Evolutionary conservation across 805 yeast genomes (phyloP), one percentile per base, ranked within the genome.

Genomic region (Ascoidea tarda): DNA sequence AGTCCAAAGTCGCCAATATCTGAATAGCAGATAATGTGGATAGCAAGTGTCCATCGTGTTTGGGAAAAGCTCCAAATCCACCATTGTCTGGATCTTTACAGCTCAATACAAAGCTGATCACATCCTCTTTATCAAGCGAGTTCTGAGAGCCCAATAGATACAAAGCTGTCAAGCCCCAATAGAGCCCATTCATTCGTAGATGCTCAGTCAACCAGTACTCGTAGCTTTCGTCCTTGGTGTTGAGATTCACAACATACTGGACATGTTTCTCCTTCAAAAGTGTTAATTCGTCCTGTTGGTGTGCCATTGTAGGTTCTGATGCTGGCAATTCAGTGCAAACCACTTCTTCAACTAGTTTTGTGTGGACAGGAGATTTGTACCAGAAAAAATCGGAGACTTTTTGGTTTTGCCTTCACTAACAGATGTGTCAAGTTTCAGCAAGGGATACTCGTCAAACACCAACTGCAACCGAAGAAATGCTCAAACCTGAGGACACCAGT

Each of bases 171-270:
- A 87, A 70, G 0, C 97, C 98, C 99, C 99, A 93, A 64, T 93
- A 93, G 0, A 93, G 74, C 1, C 98, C 99, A 60, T 87, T 88
- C 73, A 93, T 67, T 38, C 97, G 74, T 50, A 93, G 71, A 64
- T 93, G 98, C 61, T 93, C 98, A 8, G 87, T 78, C 51, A 90
- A 66, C 93, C 96, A 88, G 66, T 88, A 90, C 59, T 84, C 89
- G 33, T 81, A 69, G 62, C 83, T 76, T 63, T 80, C 74, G 52
- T 76, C 71, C 56, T 75, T 71, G 49, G 73, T 67, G 58, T 82
- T 82, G 47, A 84, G 66, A 1, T 77, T 66, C 53, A 72, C 68
- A 38, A 84, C 73, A 63, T 81, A 84, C 21, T 66, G 62, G 21
- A 82, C 71, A 62, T 84, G 91, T 60, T 79, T 77, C n/a, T 75